Evolutionary conservation across 192 early-diverging fungal genomes (phyloP).

Genomic region (Radiomyces spectabilis): DNA sequence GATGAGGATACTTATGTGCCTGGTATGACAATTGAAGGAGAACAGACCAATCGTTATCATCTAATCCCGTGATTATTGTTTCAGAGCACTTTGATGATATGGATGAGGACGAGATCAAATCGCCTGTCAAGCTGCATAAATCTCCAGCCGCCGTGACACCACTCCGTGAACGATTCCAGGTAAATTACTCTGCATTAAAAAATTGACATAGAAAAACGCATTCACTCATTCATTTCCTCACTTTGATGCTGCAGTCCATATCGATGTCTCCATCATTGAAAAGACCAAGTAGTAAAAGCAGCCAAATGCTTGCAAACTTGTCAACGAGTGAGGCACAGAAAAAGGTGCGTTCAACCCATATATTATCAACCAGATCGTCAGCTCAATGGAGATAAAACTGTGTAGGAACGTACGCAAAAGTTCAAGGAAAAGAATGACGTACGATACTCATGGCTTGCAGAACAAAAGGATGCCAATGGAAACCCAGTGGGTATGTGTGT

Average conservation of each 20-base stretch:
- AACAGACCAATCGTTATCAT: too few species aligned
- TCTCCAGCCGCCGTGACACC: not conserved
- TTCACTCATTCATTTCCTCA: not conserved
- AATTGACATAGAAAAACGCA: not conserved
- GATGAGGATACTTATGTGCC: constrained; percentile 12
- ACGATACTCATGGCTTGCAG: constrained; percentile 80
- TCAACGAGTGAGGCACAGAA: constrained; percentile 1
- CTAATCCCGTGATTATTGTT: too few species aligned
- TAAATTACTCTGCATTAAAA: not conserved
- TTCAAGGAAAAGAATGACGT: constrained; percentile 84
- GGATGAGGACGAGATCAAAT: too few species aligned
- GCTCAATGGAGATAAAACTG: not conserved
- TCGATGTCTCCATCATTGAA: not conserved
- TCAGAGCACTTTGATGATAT: too few species aligned
- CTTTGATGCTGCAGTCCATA: not conserved
- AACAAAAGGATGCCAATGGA: constrained; percentile 72
- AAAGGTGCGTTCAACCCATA: not conserved
- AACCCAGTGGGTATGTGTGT: constrained; percentile 43
- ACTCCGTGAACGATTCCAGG: constrained; percentile 5
- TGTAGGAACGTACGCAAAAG: constrained; percentile 45
- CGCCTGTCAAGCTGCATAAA: constrained; percentile 4
- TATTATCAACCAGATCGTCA: not conserved
- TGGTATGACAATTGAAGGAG: constrained; percentile 6
- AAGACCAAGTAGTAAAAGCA: not conserved
- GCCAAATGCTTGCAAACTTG: not conserved